Conservation (phyloP, 148 eudicot species). For the Nepenthes gracilis region DNA sequence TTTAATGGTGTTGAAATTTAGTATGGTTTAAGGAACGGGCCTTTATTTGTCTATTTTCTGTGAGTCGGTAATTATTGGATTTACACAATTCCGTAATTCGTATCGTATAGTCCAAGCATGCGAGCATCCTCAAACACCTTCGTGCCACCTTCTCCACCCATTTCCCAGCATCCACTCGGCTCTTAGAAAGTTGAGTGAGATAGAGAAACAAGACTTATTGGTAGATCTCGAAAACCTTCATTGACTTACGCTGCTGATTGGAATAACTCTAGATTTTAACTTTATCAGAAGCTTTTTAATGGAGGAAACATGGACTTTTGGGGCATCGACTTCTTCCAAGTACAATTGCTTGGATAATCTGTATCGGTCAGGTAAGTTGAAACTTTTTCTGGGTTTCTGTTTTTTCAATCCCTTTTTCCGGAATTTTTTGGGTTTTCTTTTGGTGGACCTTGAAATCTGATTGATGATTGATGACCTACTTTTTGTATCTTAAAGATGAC, state of each 20-base stretch:
- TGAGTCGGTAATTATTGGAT: too few relatives aligned
- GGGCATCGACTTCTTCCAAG: constrained; percentile 19
- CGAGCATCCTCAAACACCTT: too few relatives aligned
- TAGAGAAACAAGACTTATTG: too few relatives aligned
- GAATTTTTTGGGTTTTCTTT: neutral
- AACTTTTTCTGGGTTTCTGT: constrained; percentile 4
- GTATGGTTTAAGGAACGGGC: too few relatives aligned
- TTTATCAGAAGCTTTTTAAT: constrained; percentile 7
- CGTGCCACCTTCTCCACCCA: too few relatives aligned
- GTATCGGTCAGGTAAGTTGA: constrained; percentile 2
- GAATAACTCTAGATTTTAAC: neutral
- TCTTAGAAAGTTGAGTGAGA: too few relatives aligned
- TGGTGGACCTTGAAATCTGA: too few relatives aligned
- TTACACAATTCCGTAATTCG: too few relatives aligned
- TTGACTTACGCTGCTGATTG: neutral
- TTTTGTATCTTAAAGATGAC: constrained; percentile 15
- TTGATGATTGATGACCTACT: constrained; percentile 8
- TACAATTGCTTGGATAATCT: constrained; percentile 11
- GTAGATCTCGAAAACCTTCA: neutral
- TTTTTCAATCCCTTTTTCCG: neutral
- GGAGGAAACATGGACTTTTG: constrained; percentile 23
- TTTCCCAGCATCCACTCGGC: too few relatives aligned
- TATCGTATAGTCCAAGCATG: too few relatives aligned
- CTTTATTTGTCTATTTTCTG: too few relatives aligned
- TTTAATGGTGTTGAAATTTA: too few relatives aligned